A percentile compares a stretch with the other conserved stretches of the same genome.
These are phyloP conservation scores for Tylopilus subfusipes DNA, from an alignment of 768 basidiomycete genomes.

Conservation along the genomic window DNA sequence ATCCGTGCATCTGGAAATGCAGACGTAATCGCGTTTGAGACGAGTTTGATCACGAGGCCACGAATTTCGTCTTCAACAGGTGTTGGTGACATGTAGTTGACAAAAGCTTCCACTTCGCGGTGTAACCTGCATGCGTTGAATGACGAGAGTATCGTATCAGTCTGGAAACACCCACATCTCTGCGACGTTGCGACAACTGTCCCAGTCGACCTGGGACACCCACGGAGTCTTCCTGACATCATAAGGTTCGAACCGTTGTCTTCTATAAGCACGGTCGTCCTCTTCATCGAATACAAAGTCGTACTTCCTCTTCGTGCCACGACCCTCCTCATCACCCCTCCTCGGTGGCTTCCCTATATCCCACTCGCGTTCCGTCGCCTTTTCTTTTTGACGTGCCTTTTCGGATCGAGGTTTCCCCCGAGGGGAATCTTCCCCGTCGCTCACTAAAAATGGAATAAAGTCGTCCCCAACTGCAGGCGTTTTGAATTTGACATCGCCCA, in stretches of 20 bases:
- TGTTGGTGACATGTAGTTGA: slow-evolving; percentile 84
- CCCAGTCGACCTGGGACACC: slow-evolving; percentile 68
- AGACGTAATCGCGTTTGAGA: slow-evolving; percentile 60
- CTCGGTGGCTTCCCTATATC: slow-evolving; percentile 34
- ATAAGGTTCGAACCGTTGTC: slow-evolving; percentile 50
- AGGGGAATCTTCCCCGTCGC: slow-evolving; percentile 14
- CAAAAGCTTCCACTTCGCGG: slow-evolving; percentile 80
- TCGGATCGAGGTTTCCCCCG: slow-evolving; percentile 15
- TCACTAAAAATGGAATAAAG: slow-evolving; percentile 28
- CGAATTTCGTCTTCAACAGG: slow-evolving; percentile 83
- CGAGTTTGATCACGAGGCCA: slow-evolving; percentile 63
- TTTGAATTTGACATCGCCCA: slow-evolving; percentile 10
- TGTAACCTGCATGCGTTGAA: slow-evolving; percentile 58
- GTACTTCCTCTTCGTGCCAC: slow-evolving; percentile 43
- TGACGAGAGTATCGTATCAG: slow-evolving; percentile 5
- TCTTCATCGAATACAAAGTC: slow-evolving; percentile 42
- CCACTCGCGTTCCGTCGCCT: slow-evolving; percentile 37
- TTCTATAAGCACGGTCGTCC: slow-evolving; percentile 40
- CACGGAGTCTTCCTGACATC: slow-evolving; percentile 62
- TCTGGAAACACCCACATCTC: slow-evolving; percentile 61
- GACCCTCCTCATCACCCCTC: slow-evolving; percentile 20
- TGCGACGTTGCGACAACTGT: slow-evolving; percentile 69
- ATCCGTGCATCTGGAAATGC: slow-evolving; percentile 79
- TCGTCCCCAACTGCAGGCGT: slow-evolving; percentile 26
- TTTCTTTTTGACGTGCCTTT: slow-evolving; percentile 18